A percentile compares a stretch with the other conserved stretches of the same genome.
phyloP scores from a whole-genome alignment of 768 basidiomycete species.

The Auriscalpium microsporum region DNA sequence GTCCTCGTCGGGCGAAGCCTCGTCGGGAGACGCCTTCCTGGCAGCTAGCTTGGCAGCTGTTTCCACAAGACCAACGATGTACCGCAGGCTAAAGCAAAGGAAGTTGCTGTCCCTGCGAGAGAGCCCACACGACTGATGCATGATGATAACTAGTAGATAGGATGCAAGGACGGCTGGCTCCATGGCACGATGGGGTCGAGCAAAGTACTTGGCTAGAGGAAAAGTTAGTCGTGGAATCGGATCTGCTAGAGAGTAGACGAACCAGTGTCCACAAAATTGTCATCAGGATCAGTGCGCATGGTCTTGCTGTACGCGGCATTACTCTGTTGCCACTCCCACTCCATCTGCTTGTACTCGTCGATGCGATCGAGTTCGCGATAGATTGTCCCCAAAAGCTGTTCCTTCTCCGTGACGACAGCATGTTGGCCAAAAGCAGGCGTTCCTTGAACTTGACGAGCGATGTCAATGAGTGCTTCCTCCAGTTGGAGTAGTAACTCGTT shows the following conservation, averaged over 20 bases:
- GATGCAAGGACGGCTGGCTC: background rate
- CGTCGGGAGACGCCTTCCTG: too few relatives aligned
- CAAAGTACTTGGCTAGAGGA: background rate
- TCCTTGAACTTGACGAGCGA: too few relatives aligned
- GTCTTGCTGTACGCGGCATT: too few relatives aligned
- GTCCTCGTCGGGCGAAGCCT: too few relatives aligned
- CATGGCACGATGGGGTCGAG: background rate
- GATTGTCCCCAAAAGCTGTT: background rate
- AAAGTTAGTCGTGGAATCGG: background rate
- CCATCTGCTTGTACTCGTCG: background rate
- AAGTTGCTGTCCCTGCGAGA: background rate
- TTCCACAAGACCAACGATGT: too few relatives aligned
- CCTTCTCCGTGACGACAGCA: too few relatives aligned
- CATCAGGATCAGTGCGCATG: background rate
- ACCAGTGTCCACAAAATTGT: background rate
- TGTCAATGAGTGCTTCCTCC: too few relatives aligned
- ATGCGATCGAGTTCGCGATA: background rate
- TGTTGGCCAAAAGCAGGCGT: too few relatives aligned
- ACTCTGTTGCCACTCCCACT: background rate
- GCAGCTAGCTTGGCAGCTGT: too few relatives aligned
- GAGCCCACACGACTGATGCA: background rate
- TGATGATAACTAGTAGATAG: background rate
- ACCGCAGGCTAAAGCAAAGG: too few relatives aligned
- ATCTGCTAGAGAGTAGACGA: background rate
- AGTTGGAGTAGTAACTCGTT: too few relatives aligned